phyloP scores from a whole-genome alignment of 352 stramenopile genomes.

The Blastocystis sp. region DNA sequence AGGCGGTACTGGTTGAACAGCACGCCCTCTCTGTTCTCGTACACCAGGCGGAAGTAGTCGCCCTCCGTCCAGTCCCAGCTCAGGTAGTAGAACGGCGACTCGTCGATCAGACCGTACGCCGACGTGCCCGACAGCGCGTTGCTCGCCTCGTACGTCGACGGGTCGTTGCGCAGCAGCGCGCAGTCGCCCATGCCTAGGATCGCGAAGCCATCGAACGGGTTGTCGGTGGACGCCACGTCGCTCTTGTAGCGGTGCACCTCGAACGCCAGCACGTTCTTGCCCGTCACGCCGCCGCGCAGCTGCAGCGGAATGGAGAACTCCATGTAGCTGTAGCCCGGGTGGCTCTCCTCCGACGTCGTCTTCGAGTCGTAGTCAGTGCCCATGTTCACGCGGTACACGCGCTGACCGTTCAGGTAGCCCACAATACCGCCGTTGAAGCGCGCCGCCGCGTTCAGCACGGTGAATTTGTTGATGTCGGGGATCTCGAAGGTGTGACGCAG shows the following conservation, averaged over 20 bases:
- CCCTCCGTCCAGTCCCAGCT: conserved; percentile 45
- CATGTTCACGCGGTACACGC: conserved; percentile 52
- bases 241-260: conserved; percentile 20
- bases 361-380: neutral
- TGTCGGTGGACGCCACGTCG: neutral
- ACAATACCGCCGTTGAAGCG: conserved; percentile 16
- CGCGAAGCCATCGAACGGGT: conserved; percentile 6
- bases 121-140: neutral
- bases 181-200: conserved; percentile 18
- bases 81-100: neutral
- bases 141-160: neutral
- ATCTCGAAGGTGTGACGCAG: conserved; percentile 38
- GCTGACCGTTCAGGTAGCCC: conserved; percentile 60
- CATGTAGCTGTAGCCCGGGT: neutral
- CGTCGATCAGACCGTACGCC: conserved; percentile 33
- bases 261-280: conserved; percentile 65
- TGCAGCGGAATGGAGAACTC: conserved; percentile 62
- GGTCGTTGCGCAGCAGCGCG: neutral
- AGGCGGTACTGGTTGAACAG: conserved; percentile 57
- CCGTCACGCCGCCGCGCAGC: conserved; percentile 1
- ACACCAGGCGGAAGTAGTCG: conserved; percentile 8
- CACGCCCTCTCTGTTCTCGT: conserved; percentile 51
- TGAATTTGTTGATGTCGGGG: conserved; percentile 7
- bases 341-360: neutral
- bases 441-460: conserved; percentile 40